Base-by-base conservation (phyloP, 2,329 filamentous ascomycete species). In the Colletotrichum incanum region DNA sequence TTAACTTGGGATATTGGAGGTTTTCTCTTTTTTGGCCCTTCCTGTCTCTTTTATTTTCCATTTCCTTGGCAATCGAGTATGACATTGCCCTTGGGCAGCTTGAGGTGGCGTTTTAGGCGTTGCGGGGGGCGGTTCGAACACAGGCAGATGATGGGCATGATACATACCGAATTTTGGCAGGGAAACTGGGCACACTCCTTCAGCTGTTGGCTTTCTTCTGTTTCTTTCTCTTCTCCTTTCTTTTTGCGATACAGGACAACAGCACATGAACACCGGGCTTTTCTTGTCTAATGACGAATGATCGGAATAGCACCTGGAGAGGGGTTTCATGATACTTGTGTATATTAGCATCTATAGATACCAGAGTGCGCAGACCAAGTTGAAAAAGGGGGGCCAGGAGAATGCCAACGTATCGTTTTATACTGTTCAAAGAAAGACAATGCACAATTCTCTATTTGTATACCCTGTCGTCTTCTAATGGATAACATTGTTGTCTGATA, bases 331-430 rank as follows among this genome's bases (percentile, higher is more conserved):
- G 52, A 67, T 39, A 43, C 28, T 54, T 60, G 54, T 69, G 71
- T 74, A 73, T 34, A 73, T 49, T 73, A 71, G 64, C 66, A 73
- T 67, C 34, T 72, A 71, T 74, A 74, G 73, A 74, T 74, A 73
- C 64, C 73, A 74, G 39, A 34, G 56, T 43, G 56, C 43, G 16
- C 31, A 23, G 39, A 37, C 14, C 23, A 65, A 60, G 61, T 37
- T 52, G 56, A 67, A 66, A 71, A 62, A 45, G 45, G 37, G 47
- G 18, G 16, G 23, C 41, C 23, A 16, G 26, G 20, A 43, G 16
- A 64, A 41, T 28, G 47, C 55, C 34, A 50, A 59, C 16, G 41
- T 26, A 28, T 47, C n/a, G 41, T 12, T 28, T 59, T 41, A n/a
- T 37, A 39, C 20, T 23, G 41, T 47, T 64, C 9, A 16, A 45